Base-by-base conservation (phyloP, 176 grass and related monocot species). In the Phragmites australis region DNA sequence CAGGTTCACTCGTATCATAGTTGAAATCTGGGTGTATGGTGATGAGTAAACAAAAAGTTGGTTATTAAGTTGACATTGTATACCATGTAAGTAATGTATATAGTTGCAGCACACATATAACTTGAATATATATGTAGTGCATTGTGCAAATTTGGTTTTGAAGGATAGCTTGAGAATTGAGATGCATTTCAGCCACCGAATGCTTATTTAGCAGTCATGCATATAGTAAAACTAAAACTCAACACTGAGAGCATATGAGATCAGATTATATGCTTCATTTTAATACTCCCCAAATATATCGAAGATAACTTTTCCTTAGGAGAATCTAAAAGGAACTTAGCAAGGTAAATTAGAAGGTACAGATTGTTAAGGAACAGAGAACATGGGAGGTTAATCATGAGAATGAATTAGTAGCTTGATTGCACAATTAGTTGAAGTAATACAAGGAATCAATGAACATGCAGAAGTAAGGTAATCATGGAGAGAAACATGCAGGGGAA, bases 401-500 rank as follows among this genome's bases (percentile, higher is more conserved):
- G 26, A 17, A 78, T 64, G 18, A 64, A 21, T 34, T 6, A 39
- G 26, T 34, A 21, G 29, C 25, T 56, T 30, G 74, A 78, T 72
- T 72, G n/a, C 49, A 66, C 31, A 72, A 71, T 71, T 56, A 72
- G 27, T n/a, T 32, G 48, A 47, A 60, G 19, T 22, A 60, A 72
- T 45, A 32, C 8, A n/a, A 32, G 17, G 87, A 86, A 89, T 86
- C 72, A 66, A 25, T 82, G 85, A 89, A 86, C 88, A 89, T 82
- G 88, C 40, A 45, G 14, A 78, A 59, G 48, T 72, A 72, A 58
- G 40, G 40, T 76, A 89, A 89, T 89, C 72, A 85, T 89, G 70
- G 58, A 90, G 79, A 86, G 80, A 87, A 79, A 87, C 84, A 87
- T 86, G 88, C 42, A 61, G 51, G 78, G 78, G 53, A 79, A 65